Evolutionary conservation across 1,284 basidiomycete species (phyloP).

Genomic region (Cryptococcus hybrid): DNA sequence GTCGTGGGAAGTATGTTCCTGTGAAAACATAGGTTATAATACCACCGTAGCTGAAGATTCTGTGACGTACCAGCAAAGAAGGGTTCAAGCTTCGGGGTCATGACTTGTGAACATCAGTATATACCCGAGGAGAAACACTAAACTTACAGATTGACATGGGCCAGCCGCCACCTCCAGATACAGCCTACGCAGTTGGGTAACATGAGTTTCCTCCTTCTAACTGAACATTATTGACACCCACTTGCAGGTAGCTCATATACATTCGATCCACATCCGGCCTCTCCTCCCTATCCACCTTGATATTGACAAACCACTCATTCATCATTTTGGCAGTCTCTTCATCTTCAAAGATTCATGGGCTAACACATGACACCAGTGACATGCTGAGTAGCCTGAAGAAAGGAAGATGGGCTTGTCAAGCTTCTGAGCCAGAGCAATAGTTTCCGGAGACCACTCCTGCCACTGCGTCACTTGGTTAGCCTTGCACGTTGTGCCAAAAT

Average conservation of each 20-base stretch:
- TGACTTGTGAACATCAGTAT: conserved; percentile 27
- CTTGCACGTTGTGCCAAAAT: background rate
- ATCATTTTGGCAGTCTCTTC: conserved; percentile 51
- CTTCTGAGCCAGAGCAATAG: conserved; percentile 49
- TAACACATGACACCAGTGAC: conserved; percentile 46
- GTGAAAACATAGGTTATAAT: conserved; percentile 20
- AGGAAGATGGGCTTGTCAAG: conserved; percentile 54
- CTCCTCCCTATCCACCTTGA: conserved; percentile 56
- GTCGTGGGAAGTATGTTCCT: conserved; percentile 52
- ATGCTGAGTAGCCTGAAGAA: conserved; percentile 54
- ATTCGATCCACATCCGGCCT: conserved; percentile 54
- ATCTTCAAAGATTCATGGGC: conserved; percentile 53
- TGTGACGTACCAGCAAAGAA: conserved; percentile 50
- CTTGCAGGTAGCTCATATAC: conserved; percentile 55
- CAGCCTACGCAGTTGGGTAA: conserved; percentile 28
- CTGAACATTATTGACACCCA: background rate
- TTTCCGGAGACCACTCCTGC: conserved; percentile 54
- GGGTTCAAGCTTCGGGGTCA: conserved; percentile 53
- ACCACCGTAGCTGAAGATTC: too few relatives aligned
- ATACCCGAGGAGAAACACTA: background rate
- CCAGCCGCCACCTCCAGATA: conserved; percentile 54
- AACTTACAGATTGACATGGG: conserved; percentile 51
- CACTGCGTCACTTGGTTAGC: conserved; percentile 31
- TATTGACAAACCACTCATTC: conserved; percentile 54
- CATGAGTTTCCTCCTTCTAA: background rate